Conservation (phyloP, 371 early-diverging fungal species). For the Mortierella sp. region DNA sequence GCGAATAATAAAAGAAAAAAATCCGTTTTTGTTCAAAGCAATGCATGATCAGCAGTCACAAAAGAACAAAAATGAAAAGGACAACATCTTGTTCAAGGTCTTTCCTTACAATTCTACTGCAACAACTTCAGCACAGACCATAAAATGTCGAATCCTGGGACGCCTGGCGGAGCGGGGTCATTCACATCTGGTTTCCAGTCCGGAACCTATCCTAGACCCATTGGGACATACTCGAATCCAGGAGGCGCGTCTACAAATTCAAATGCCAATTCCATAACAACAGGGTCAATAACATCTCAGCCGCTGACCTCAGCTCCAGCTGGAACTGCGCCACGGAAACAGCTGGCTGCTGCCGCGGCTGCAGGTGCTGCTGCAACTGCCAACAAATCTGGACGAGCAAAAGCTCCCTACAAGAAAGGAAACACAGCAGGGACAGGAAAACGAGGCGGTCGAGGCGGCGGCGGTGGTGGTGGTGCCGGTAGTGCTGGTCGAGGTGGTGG, state of each 20-base stretch:
- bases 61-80: no score
- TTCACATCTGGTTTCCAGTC: conserved; percentile 22
- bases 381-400: conserved; percentile 32
- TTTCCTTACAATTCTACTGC: neutral
- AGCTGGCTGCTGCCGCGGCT: conserved; percentile 43
- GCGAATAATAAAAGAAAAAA: conserved; percentile 4
- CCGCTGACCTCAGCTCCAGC: conserved; percentile 34
- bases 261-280: conserved; percentile 5
- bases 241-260: neutral
- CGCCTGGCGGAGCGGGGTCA: conserved; percentile 20
- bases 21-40: neutral
- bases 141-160: conserved; percentile 34
- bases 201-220: conserved; percentile 24
- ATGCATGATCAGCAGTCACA: neutral
- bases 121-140: conserved; percentile 1
- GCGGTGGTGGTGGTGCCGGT: conserved; percentile 14
- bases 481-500: conserved; percentile 14
- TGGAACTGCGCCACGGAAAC: conserved; percentile 47
- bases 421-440: conserved; percentile 9
- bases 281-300: neutral
- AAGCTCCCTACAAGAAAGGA: conserved; percentile 32
- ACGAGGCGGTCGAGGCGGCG: conserved; percentile 24
- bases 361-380: conserved; percentile 40
- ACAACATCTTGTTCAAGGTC: neutral
- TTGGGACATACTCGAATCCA: conserved; percentile 24